Base-by-base conservation (phyloP, 2,329 filamentous ascomycete species). In the Calcarisporium arbuscula region DNA sequence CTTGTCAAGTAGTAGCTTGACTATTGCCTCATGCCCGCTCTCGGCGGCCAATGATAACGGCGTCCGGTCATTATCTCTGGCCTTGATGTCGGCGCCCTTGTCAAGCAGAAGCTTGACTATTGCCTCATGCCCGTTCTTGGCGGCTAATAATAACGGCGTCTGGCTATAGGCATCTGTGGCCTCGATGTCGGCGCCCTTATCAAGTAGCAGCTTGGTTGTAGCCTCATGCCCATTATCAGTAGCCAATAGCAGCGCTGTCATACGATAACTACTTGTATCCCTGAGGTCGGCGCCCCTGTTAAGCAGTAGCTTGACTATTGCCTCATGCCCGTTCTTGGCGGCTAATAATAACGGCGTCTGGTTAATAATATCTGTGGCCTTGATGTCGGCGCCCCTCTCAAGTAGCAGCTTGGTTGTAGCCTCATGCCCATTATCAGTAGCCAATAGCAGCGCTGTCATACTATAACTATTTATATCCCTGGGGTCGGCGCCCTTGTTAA, bases 71-170 rank as follows among this genome's bases (percentile, higher is more conserved):
- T 19, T 9, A 9, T n/a, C 8, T 6, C 15, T 19, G 16, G 18
- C 29, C 19, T 31, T 16, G n/a, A 25, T 25, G 22, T 14, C 14
- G 22, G 22, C 10, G 22, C 22, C 14, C 22, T 29, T 23, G 8
- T 29, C 19, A 35, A 34, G n/a, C 15, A 44, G 32, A 12, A 42
- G 26, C 14, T 30, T 31, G 6, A 30, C 32, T 20, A 39, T 26
- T 15, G 20, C 32, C 11, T 20, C 22, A n/a, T 39, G 17, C 8
- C 40, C 40, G 5, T 23, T 34, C 6, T 1, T 10, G 10, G 30
- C 34, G 8, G 36, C 36, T 7, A 3, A 20, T 15, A 22, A 34
- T 15, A 25, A 19, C 15, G 19, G 32, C 15, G 17, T 27, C 20
- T 16, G 17, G 19, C n/a, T 9, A 30, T 12, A 30, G 19, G 7